Base-by-base conservation (phyloP, 805 yeast species). In the Ogataea sp. region DNA sequence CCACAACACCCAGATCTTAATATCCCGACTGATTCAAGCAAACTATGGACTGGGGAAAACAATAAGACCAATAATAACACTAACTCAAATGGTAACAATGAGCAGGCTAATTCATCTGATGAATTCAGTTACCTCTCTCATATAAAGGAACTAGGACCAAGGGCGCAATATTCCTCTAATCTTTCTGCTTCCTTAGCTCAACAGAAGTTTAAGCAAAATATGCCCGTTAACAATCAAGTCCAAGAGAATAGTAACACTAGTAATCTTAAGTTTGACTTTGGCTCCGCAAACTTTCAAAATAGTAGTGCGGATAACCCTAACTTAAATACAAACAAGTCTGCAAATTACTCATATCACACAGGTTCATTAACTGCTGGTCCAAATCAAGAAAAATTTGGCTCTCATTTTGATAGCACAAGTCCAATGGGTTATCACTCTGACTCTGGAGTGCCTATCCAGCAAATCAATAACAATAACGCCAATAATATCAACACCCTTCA, bases 81-180 rank as follows among this genome's bases (percentile, higher is more conserved):
- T n/a, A n/a, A n/a, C n/a, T n/a, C n/a, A n/a, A n/a, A n/a, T n/a
- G n/a, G n/a, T n/a, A n/a, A n/a, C n/a, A n/a, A n/a, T n/a, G n/a
- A n/a, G n/a, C n/a, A n/a, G n/a, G n/a, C n/a, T n/a, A n/a, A n/a
- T n/a, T n/a, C n/a, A n/a, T n/a, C n/a, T n/a, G n/a, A n/a, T n/a
- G n/a, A n/a, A n/a, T n/a, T n/a, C n/a, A n/a, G n/a, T n/a, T n/a
- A n/a, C n/a, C n/a, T n/a, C n/a, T n/a, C 82, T 7, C 83, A 78
- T 48, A 78, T 78, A 26, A 70, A 73, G 46, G 67, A 67, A 43
- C 70, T 78, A 49, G 78, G 78, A 16, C 31, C 43, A 21, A 46
- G 45, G 27, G 15, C 29, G 24, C 20, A 16, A 18, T 25, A 36
- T 23, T 26, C 43, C 7, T 42, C 46, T 18, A 45, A 43, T 23